Evolutionary conservation across 1,139 yeast species (phyloP).

Genomic region (Casaregolazyma suthepensis): DNA sequence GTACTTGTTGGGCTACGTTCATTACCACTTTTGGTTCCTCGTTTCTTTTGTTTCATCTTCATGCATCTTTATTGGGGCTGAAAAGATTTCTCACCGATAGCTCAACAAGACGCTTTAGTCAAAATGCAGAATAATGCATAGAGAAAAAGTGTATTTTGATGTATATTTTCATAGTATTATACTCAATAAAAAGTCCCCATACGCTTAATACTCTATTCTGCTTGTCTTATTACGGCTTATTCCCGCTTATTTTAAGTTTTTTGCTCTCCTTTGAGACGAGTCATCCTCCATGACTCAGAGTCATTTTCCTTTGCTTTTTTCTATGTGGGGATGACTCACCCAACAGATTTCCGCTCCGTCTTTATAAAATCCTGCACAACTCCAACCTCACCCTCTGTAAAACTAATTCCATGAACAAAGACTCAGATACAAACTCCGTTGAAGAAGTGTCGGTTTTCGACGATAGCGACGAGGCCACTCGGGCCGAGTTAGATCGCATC

Average conservation of each 20-base stretch:
- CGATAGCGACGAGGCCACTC: constrained; percentile 5
- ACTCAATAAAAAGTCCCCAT: background rate
- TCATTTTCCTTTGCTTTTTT: background rate
- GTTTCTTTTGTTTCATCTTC: background rate
- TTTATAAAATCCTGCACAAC: background rate
- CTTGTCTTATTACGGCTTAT: background rate
- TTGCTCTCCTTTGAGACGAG: background rate
- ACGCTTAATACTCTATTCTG: background rate
- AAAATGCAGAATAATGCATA: background rate
- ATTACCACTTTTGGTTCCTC: background rate
- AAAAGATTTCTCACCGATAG: background rate
- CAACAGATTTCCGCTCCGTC: constrained; percentile 1
- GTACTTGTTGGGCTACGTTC: background rate
- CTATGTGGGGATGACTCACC: constrained; percentile 6
- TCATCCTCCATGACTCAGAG: constrained; percentile 6
- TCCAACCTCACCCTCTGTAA: background rate
- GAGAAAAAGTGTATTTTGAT: background rate
- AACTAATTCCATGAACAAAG: background rate
- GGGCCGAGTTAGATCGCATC: constrained; percentile 46
- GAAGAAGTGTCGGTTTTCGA: constrained; percentile 7
- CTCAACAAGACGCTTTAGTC: background rate
- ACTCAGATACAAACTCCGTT: background rate
- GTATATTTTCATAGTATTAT: background rate
- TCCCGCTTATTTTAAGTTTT: background rate
- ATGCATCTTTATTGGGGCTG: background rate